Base-by-base conservation (phyloP, 345 rosid genomes). In the Brassica carinata region DNA sequence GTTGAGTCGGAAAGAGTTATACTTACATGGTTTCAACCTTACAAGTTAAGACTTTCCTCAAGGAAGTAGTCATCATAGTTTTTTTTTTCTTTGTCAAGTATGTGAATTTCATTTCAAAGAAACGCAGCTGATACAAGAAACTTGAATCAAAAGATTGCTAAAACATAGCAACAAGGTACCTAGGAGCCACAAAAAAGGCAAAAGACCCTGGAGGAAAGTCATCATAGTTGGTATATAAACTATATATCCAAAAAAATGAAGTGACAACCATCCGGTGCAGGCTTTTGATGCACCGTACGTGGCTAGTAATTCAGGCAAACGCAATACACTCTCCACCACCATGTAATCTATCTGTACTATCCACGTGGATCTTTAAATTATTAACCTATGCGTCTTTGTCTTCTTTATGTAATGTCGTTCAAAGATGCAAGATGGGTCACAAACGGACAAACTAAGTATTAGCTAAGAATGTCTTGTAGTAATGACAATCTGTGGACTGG, bases 261-360 rank as follows among this genome's bases (percentile, higher is more conserved):
- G 66, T 53, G 73, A 75, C 14, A 51, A 30, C 51, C 71, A 43
- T 43, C 33, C 45, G 57, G 45, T 83, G 86, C 94, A 92, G 98
- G 98, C 93, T 71, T 91, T 91, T 76, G 99, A 95, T 79, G 95
- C 99, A 31, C 90, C 92, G 30, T 93, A 94, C 92, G 30, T 93
- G 96, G 96, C 90, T 98, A n/a, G 84, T 88, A 71, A 87, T 95
- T 82, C 98, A 95, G 86, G 98, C 97, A 19, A 95, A 95, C 85
- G 98, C 98, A 27, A 86, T 95, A 72, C 88, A 91, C 85, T 86
- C 71, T 88, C 94, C 74, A 84, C 97, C 88, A 87, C 92, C 89
- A 78, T 92, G 61, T 85, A 64, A 81, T 91, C 74, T 82, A 94
- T 43, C 88, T 84, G 51, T 90, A 90, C 79, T 88, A 79, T 67